Base-by-base conservation (phyloP, 306 rosid species). In the Rosa chinensis region DNA sequence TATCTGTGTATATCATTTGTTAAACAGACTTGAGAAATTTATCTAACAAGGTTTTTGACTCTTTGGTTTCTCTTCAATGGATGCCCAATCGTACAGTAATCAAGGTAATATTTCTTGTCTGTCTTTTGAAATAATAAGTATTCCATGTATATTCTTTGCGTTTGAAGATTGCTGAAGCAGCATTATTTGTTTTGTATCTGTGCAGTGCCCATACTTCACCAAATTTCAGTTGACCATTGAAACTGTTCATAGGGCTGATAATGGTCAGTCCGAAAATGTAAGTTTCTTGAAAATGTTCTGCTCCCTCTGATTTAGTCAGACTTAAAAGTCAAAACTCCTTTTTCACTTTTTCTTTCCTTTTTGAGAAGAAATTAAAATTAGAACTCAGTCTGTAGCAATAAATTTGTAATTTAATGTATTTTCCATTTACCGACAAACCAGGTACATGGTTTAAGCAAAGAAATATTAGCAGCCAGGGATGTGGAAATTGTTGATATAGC, bases 121-220 rank as follows among this genome's bases (percentile, higher is more conserved):
- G 35, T 52, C 68, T 52, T 66, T 79, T 55, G 52, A 45, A 45
- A 14, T 32, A 32, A 44, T 61, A 69, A 39, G 70, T 72, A 23
- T 21, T 70, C 12, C 20, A 43, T 77, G 10, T 63, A 4, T 43
- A 7, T 35, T 84, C 56, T n/a, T 66, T 32, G 21, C 10, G 1
- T 40, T 7, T 70, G 28, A 23, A 10, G 37, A 56, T n/a, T 4
- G 21, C 16, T 47, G 68, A 55, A 75, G 47, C 43, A 47, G 44
- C 52, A 71, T 77, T 18, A 56, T 42, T 77, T 10, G 2, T 61
- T 44, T 69, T 83, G 55, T 63, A 42, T 80, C 61, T 71, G 20
- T 79, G 74, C 85, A 86, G 89, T 86, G 89, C 73, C 84, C 87
- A n/a, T 83, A 86, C 82, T 86, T 86, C 47, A 68, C 83, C 70